Evolutionary conservation across 306 rosid species (phyloP), one percentile per base, ranked within the genome.

Genomic region (Medicago arabica): DNA sequence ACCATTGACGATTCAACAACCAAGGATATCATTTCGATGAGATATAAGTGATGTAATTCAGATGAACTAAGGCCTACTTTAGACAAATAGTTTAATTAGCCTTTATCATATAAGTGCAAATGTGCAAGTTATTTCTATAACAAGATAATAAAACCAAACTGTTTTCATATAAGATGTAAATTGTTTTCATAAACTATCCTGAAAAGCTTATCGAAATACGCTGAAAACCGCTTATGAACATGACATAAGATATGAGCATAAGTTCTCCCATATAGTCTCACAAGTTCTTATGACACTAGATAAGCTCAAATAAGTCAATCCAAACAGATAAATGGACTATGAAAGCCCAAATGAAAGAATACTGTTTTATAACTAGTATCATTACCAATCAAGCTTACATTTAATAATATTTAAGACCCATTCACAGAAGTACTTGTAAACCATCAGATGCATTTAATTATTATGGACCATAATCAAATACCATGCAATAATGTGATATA

Each of bases 391-490:
- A 55, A 13, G 5, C 18, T n/a, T 62, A 36, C 23, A 61, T 61
- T n/a, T 61, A 61, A 61, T 36, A 50, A 38, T 44, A 66, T 18
- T 34, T 10, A 9, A 15, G 31, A 9, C 44, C 58, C 68, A 18
- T 41, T 19, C 2, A 6, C 38, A 73, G 39, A 50, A 50, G 61
- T 53, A 21, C 39, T 67, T 74, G 53, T 61, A 73, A 44, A 31
- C 6, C 17, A 49, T 43, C 21, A 70, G 14, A 38, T 9, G 44
- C 76, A 18, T 16, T 17, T 53, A 11, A 54, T 54, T 17, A 18
- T 54, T 4, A 1, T 34, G 60, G 23, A 57, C 54, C 28, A 59
- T 11, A 47, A 10, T 55, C 69, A 66, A 72, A 71, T 8, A 4
- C 19, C 3, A 16, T n/a, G 55, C n/a, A 36, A 72, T 39, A 25